Conservation (phyloP, 78 protist species). For the Capsaspora owczarzaki region DNA sequence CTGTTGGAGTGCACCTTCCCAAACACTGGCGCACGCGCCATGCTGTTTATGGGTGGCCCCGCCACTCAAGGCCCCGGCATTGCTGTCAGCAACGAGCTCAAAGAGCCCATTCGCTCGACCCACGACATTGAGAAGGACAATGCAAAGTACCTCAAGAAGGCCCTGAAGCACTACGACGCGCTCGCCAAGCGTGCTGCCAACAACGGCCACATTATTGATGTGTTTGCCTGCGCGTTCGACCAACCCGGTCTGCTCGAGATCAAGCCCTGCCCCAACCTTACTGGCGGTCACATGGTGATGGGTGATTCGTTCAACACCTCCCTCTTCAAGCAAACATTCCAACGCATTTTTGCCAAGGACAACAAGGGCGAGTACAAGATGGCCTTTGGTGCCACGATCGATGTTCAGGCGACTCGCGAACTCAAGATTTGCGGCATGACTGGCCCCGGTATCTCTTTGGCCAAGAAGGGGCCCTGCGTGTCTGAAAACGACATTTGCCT, state of each 20-base stretch:
- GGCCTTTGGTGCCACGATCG: slow-evolving; percentile 68
- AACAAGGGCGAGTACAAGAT: slow-evolving; percentile 22
- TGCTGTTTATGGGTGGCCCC: slow-evolving; percentile 89
- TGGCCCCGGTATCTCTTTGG: slow-evolving; percentile 57
- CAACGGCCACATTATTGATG: slow-evolving; percentile 73
- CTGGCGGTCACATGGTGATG: slow-evolving; percentile 75
- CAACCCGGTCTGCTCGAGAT: slow-evolving; percentile 88
- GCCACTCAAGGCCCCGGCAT: slow-evolving; percentile 89
- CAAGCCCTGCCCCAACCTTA: slow-evolving; percentile 42
- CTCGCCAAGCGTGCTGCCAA: slow-evolving; percentile 53
- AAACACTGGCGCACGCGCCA: slow-evolving; percentile 71
- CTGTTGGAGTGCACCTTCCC: slow-evolving; percentile 50
- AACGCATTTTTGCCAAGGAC: slow-evolving; percentile 43
- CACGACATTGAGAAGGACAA: slow-evolving; percentile 70
- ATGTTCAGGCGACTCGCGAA: slow-evolving; percentile 49
- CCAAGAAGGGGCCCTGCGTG: slow-evolving; percentile 25
- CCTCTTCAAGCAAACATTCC: slow-evolving; percentile 75
- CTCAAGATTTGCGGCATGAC: slow-evolving; percentile 83
- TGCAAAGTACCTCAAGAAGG: slow-evolving; percentile 51
- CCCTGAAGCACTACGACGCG: slow-evolving; percentile 41
- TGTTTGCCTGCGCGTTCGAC: slow-evolving; percentile 76
- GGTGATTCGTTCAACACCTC: slow-evolving; percentile 75
- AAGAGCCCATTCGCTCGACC: slow-evolving; percentile 81
- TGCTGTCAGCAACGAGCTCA: slow-evolving; percentile 47
- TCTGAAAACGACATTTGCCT: slow-evolving; percentile 35